These are phyloP conservation scores for Phialocephala subalpina DNA, from an alignment of 2,329 filamentous ascomycete genomes.

Conservation along the genomic window DNA sequence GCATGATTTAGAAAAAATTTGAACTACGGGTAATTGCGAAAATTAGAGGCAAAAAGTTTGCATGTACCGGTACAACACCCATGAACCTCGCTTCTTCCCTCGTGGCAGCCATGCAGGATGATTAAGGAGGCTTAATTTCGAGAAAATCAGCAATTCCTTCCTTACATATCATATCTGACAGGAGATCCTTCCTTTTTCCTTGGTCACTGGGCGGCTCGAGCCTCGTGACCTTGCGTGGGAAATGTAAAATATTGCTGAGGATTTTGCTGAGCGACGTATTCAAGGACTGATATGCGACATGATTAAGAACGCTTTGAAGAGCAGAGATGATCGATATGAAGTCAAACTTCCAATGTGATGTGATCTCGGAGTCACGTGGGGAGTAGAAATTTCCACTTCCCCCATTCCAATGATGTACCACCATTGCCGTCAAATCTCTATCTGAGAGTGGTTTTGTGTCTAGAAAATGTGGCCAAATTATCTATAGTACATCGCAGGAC, in stretches of 20 bases:
- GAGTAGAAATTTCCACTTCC: no score
- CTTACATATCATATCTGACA: not conserved
- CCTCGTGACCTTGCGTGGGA: not conserved
- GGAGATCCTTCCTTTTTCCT: not conserved
- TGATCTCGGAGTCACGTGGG: no score
- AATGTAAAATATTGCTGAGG: not conserved
- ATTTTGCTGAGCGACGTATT: no score
- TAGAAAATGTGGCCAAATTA: no score
- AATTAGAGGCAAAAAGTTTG: not conserved
- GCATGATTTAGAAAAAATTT: not conserved
- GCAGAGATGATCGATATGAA: no score
- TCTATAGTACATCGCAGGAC: no score
- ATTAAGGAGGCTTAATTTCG: not conserved
- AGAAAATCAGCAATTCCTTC: not conserved
- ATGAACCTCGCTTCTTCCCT: not conserved
- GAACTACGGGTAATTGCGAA: not conserved
- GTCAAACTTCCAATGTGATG: no score
- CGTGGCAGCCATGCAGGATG: conserved; percentile 4
- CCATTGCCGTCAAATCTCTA: no score
- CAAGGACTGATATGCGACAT: no score
- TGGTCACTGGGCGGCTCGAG: not conserved
- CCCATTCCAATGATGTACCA: no score
- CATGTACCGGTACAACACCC: not conserved
- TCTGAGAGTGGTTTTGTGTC: no score
- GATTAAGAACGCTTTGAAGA: no score